Evolutionary conservation across 805 yeast genomes (phyloP).

Genomic region (Grigorovia transvaalensis): DNA sequence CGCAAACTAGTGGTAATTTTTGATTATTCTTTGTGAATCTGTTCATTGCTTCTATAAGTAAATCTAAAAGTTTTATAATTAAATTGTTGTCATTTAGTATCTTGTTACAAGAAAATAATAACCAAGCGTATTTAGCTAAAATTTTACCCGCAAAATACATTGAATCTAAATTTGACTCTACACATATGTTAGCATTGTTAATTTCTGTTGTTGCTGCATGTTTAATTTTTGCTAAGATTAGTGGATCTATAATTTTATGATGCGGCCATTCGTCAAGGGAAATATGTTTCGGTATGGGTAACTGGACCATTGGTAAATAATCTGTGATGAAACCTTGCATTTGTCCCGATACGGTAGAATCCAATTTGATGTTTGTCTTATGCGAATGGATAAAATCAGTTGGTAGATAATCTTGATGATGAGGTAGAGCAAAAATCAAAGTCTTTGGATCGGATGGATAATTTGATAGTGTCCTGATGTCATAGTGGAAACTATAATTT

Average conservation of each 20-base stretch:
- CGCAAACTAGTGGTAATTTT: constrained; percentile 64
- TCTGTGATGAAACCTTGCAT: constrained; percentile 38
- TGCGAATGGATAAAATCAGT: constrained; percentile 9
- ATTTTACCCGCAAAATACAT: constrained; percentile 88
- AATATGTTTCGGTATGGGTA: background rate
- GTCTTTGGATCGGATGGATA: constrained; percentile 29
- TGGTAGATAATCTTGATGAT: constrained; percentile 42
- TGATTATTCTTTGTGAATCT: constrained; percentile 65
- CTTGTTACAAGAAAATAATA: constrained; percentile 61
- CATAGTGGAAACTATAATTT: constrained; percentile 35
- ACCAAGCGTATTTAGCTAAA: constrained; percentile 82
- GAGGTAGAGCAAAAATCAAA: constrained; percentile 58
- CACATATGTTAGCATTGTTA: constrained; percentile 15
- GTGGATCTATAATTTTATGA: background rate
- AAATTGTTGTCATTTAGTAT: constrained; percentile 47
- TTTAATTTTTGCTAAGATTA: constrained; percentile 24
- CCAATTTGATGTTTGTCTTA: constrained; percentile 20
- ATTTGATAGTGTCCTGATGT: constrained; percentile 9
- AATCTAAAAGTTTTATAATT: constrained; percentile 42
- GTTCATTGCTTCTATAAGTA: constrained; percentile 56
- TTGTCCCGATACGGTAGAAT: constrained; percentile 41
- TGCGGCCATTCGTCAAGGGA: background rate
- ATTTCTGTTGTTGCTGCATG: constrained; percentile 30
- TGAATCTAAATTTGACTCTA: constrained; percentile 54
- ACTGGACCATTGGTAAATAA: constrained; percentile 27